Percentiles rank a stretch among this genome's conserved stretches.
phyloP scores from a whole-genome alignment of 768 basidiomycete species.

The Termitomyces sp. region DNA sequence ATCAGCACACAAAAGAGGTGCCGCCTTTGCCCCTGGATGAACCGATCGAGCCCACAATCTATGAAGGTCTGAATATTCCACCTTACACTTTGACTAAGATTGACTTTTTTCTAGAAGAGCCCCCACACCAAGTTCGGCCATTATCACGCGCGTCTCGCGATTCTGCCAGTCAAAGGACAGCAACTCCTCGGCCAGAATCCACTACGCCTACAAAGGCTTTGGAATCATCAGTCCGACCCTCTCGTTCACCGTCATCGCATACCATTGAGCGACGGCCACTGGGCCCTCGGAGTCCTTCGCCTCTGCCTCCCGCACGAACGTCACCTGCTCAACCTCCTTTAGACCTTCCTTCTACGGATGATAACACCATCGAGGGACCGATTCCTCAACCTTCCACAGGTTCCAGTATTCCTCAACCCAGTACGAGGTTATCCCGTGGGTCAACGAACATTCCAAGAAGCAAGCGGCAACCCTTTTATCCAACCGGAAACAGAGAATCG shows the following conservation, averaged over 20 bases:
- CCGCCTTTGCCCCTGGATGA: conserved; percentile 40
- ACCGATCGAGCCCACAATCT: conserved; percentile 66
- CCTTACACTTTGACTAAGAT: conserved; percentile 8
- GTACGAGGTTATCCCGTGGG: conserved; percentile 24
- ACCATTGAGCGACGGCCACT: conserved; percentile 60
- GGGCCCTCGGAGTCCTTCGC: conserved; percentile 77
- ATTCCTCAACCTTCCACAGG: conserved; percentile 20
- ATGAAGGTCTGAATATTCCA: conserved; percentile 57
- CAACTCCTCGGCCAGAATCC: conserved; percentile 48
- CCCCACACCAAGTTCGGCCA: conserved; percentile 52
- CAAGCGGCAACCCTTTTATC: conserved; percentile 66
- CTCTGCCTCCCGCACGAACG: conserved; percentile 51
- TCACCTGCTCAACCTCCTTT: conserved; percentile 27
- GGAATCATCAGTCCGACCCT: conserved; percentile 34
- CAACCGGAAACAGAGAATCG: conserved; percentile 48
- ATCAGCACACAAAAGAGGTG: conserved; percentile 54
- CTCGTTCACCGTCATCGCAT: conserved; percentile 46
- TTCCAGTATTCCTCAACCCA: conserved; percentile 19
- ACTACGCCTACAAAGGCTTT: conserved; percentile 34
- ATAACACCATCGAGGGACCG: conserved; percentile 42
- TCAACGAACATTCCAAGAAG: conserved; percentile 65
- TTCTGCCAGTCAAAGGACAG: conserved; percentile 39
- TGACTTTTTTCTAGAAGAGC: conserved; percentile 48
- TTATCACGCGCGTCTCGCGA: conserved; percentile 53
- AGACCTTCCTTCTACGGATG: conserved; percentile 44